Evolutionary conservation across 2,329 filamentous ascomycete genomes (phyloP).

Genomic region (Karstenula rhodostoma): DNA sequence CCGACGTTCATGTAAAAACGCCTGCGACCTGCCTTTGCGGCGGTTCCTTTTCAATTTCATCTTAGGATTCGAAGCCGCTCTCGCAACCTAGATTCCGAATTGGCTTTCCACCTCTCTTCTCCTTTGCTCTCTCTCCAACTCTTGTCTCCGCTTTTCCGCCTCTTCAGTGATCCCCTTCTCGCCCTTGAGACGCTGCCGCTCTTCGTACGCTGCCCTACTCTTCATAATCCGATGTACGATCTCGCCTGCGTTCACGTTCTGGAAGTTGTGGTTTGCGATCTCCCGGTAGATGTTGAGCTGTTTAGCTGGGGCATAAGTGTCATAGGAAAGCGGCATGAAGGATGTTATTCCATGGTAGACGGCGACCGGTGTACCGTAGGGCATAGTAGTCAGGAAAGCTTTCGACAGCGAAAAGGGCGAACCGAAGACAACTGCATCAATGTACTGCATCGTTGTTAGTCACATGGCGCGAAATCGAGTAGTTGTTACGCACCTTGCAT

Average conservation of each 20-base stretch:
- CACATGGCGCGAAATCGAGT: slow-evolving; percentile 3
- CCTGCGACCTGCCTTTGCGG: background rate
- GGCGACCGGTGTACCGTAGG: slow-evolving; percentile 72
- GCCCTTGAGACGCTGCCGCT: slow-evolving; percentile 87
- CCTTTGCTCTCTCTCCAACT: slow-evolving; percentile 46
- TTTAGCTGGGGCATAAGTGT: slow-evolving; percentile 78
- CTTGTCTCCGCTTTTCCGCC: slow-evolving; percentile 49
- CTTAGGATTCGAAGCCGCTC: background rate
- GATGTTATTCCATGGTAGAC: slow-evolving; percentile 97
- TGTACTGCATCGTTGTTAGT: slow-evolving; percentile 65
- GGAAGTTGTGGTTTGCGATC: slow-evolving; percentile 78
- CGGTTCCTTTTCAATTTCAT: background rate
- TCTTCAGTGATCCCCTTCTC: slow-evolving; percentile 82
- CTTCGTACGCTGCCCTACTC: slow-evolving; percentile 87
- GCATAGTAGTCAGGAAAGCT: slow-evolving; percentile 76
- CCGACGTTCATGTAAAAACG: background rate
- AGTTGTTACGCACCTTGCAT: slow-evolving; percentile 72
- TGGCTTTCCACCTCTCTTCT: slow-evolving; percentile 51
- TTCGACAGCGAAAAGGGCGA: slow-evolving; percentile 88
- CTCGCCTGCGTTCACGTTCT: slow-evolving; percentile 87
- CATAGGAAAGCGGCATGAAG: slow-evolving; percentile 74
- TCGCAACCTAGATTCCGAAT: slow-evolving; percentile 40
- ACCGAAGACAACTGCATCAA: slow-evolving; percentile 87
- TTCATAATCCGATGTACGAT: slow-evolving; percentile 92
- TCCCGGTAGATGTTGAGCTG: slow-evolving; percentile 84